phyloP scores from a whole-genome alignment of 768 basidiomycete genomes.

The Rhodotorula toruloides region DNA sequence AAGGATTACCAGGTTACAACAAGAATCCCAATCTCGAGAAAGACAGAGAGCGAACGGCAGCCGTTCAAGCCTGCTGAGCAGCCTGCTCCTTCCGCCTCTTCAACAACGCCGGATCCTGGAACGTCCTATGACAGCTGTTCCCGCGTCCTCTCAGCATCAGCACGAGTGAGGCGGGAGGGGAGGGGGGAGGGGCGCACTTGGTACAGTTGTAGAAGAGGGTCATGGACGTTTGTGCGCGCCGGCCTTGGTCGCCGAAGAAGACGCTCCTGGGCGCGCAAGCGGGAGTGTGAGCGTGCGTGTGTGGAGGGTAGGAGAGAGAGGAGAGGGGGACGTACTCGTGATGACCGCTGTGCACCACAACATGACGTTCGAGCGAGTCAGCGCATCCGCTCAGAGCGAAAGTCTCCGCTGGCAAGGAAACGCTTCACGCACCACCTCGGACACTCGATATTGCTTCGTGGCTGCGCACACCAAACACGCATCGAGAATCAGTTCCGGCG shows the following conservation, averaged over 20 bases:
- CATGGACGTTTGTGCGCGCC: constrained; percentile 92
- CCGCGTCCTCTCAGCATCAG: too few relatives aligned
- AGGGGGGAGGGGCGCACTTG: constrained; percentile 4
- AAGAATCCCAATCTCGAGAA: too few relatives aligned
- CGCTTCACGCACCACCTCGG: constrained; percentile 20
- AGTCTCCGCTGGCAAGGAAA: background rate
- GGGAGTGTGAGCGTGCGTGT: background rate
- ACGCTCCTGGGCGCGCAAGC: constrained; percentile 61
- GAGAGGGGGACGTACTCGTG: constrained; percentile 41
- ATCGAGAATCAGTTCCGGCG: too few relatives aligned
- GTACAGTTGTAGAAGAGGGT: constrained; percentile 80
- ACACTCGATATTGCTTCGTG: constrained; percentile 26
- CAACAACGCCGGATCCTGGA: constrained; percentile 26
- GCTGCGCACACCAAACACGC: constrained; percentile 10
- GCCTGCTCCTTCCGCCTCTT: background rate
- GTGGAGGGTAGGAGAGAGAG: background rate
- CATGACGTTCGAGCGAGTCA: too few relatives aligned
- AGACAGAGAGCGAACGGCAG: background rate
- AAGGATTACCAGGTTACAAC: too few relatives aligned
- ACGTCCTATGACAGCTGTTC: constrained; percentile 34
- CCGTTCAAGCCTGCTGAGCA: background rate
- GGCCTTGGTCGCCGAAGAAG: constrained; percentile 93
- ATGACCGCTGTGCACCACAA: background rate
- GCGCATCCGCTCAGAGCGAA: too few relatives aligned
- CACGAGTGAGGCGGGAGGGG: background rate